Evolutionary conservation across 2,329 filamentous ascomycete species (phyloP), one percentile per base, ranked within the genome.

Genomic region (Cladophialophora carrionii): DNA sequence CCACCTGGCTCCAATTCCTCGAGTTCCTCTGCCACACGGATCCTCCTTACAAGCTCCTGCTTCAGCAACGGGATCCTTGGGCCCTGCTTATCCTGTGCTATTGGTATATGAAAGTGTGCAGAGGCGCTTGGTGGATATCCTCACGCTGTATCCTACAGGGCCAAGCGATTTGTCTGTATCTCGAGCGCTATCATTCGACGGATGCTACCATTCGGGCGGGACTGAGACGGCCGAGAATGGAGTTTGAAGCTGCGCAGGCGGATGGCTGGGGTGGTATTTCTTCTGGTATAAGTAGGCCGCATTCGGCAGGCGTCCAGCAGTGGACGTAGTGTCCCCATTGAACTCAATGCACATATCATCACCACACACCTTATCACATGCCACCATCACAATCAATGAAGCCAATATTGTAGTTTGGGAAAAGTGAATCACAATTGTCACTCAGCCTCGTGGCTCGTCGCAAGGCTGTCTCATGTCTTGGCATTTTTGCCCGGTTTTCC

Each of bases 11-110:
- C 9, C 74, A 75, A 22, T 85, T 82, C 66, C 73, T 86, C 4
- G 71, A 75, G 0, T 85, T 86, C 69, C 69, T 85, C 34, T 75
- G 76, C 9, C 76, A 79, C 54, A 77, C 85, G 55, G 76, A 79
- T 20, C 72, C 77, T 0, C 74, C 75, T 3, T 86, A 81, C 68
- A 76, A 78, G 12, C 57, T 55, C 0, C 66, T 87, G n/a, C 70
- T 88, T 0, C 73, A 79, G 53, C 43, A 67, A 0, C 87, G 84
- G 65, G 85, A 88, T 52, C 74, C 81, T 0, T 76, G 79, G 31
- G 85, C 85, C 0, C 71, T 88, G 65, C 72, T 87, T 10, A 69
- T 88, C 41, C 73, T 87, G n/a, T 78, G 81, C 0, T 84, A 82
- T 74, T 88, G 84, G 84, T 85, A 83, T 72, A 80, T 82, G 9